Percentiles rank a stretch among this genome's conserved stretches.
These are phyloP conservation scores for Schizochytrium sp. DNA, from an alignment of 108 stramenopile species.

Conservation along the genomic window DNA sequence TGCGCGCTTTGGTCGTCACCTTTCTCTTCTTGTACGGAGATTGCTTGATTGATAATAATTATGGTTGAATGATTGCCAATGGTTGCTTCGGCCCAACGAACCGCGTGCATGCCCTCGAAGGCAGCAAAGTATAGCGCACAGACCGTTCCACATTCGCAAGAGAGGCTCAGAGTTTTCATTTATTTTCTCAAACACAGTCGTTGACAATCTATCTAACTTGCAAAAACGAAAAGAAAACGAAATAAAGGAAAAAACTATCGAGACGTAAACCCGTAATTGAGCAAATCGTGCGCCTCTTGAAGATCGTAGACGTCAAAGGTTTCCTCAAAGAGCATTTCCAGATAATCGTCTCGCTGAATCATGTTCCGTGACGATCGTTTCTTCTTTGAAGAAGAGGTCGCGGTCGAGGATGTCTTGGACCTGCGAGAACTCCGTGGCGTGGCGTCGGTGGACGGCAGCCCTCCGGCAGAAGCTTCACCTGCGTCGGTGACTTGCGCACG, in stretches of 20 bases:
- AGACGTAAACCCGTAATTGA: not conserved
- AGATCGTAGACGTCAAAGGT: slow-evolving; percentile 12
- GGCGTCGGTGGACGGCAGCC: not conserved
- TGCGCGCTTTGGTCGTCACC: no score
- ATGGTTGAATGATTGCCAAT: no score
- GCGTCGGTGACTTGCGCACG: no score
- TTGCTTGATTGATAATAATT: no score
- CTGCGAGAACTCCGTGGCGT: not conserved
- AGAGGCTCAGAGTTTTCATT: not conserved
- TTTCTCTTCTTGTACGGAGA: no score
- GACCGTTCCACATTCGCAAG: no score
- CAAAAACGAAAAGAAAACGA: not conserved
- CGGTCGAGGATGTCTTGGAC: not conserved
- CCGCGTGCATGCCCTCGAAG: no score
- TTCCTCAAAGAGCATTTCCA: not conserved
- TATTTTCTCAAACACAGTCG: not conserved
- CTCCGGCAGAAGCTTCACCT: not conserved
- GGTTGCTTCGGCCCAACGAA: no score
- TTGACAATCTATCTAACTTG: not conserved
- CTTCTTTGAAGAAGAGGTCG: not conserved
- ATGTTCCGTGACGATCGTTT: not conserved
- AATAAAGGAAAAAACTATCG: not conserved
- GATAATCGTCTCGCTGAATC: not conserved
- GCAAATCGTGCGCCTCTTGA: not conserved
- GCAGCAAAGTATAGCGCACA: no score